Conservation (phyloP, 495 filamentous ascomycete species). For the Penicillium angulare region DNA sequence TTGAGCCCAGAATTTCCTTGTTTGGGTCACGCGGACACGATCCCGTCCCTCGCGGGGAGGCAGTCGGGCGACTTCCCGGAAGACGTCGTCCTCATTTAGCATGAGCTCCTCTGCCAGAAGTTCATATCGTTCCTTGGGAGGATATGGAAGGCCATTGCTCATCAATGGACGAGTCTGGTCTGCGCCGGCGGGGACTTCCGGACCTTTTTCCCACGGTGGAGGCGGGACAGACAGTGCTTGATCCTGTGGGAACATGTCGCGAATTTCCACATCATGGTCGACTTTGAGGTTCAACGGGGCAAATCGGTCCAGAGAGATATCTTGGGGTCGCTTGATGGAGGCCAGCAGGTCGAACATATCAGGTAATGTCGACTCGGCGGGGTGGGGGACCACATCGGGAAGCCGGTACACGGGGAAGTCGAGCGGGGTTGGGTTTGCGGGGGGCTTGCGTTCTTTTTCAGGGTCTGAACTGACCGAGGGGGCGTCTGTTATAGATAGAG, state of each 20-base stretch:
- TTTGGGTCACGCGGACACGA: constrained; percentile 50
- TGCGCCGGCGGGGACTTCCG: constrained; percentile 14
- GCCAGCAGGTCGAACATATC: constrained; percentile 43
- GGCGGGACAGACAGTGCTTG: constrained; percentile 42
- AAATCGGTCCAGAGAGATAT: constrained; percentile 50
- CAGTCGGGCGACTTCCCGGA: constrained; percentile 47
- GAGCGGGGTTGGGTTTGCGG: constrained; percentile 44
- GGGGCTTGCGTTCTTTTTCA: constrained; percentile 45
- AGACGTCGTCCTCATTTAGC: constrained; percentile 57
- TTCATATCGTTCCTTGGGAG: constrained; percentile 48
- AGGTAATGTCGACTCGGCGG: constrained; percentile 28
- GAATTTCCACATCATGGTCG: constrained; percentile 38
- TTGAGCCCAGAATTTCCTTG: constrained; percentile 60
- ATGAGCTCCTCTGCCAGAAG: constrained; percentile 48
- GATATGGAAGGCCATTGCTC: constrained; percentile 50
- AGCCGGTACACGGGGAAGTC: constrained; percentile 49
- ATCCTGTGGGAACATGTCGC: constrained; percentile 44
- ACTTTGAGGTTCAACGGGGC: constrained; percentile 53
- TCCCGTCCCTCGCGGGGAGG: constrained; percentile 38
- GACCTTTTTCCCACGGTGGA: constrained; percentile 44
- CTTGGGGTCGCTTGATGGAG: constrained; percentile 51
- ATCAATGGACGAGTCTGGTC: constrained; percentile 31
- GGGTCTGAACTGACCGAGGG: constrained; percentile 37
- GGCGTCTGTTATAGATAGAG: too few relatives aligned
- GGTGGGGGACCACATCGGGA: constrained; percentile 21